Conservation (phyloP, 163 green algal genomes). For the Scenedesmus sp. region DNA sequence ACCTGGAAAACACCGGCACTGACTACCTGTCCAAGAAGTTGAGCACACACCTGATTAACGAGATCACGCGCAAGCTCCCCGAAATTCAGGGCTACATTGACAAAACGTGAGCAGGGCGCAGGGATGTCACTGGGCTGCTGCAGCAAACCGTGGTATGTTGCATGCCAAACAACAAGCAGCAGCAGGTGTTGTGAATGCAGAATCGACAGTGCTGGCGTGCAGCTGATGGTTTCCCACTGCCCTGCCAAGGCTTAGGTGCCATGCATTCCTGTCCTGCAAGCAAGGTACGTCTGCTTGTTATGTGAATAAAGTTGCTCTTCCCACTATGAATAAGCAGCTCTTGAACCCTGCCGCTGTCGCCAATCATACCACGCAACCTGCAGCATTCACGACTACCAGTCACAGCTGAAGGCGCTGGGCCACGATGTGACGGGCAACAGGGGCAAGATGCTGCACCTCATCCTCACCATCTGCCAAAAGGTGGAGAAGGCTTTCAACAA, state of each 20-base stretch:
- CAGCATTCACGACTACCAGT: conserved; percentile 64
- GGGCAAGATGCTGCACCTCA: conserved; percentile 94
- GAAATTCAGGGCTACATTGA: conserved; percentile 92
- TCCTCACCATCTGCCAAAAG: conserved; percentile 91
- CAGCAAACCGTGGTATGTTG: not conserved
- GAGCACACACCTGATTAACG: conserved; percentile 84
- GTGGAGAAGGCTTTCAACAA: conserved; percentile 90
- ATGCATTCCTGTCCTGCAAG: not conserved
- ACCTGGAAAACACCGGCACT: conserved; percentile 85
- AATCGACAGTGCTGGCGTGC: not conserved
- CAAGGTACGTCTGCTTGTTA: not conserved
- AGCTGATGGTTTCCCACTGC: not conserved
- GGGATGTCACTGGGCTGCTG: not conserved
- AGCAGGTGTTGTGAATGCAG: not conserved
- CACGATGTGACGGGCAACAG: conserved; percentile 82
- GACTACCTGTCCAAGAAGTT: conserved; percentile 87
- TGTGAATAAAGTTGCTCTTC: not conserved
- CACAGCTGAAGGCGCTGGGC: conserved; percentile 81
- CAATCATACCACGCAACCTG: not conserved
- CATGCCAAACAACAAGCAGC: not conserved
- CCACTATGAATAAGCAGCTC: too few relatives aligned
- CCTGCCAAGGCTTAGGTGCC: not conserved
- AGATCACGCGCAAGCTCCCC: conserved; percentile 92
- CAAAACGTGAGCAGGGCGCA: conserved; percentile 70
- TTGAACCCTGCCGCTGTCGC: not conserved